Base-by-base conservation (phyloP, 495 filamentous ascomycete species). In the Mytilinidion resinicola region DNA sequence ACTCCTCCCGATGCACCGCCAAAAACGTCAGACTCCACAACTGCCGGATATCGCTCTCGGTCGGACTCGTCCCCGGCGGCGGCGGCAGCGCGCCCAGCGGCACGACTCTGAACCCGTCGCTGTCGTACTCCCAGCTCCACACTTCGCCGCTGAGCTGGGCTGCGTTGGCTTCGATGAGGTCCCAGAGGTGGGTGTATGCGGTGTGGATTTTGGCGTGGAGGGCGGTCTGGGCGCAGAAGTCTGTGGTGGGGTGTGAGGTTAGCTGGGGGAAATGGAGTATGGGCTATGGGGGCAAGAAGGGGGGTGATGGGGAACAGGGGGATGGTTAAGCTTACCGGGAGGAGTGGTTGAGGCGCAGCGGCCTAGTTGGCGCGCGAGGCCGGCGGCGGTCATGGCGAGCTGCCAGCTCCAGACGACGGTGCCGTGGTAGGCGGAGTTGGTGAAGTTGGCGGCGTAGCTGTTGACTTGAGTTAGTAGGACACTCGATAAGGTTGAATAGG, bases 361-460 rank as follows among this genome's bases (percentile, higher is more conserved):
- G 4, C 37, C 62, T 1, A 74, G 59, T 56, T 74, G 70, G 0
- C 63, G 57, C 38, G 64, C 54, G 7, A 87, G 65, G 0, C 84
- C 84, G 20, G 72, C 73, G 0, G 77, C 82, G 79, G 84, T 84
- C 82, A 86, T 85, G 4, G 82, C 80, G 25, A 85, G 70, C 38
- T 77, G 83, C 82, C 83, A 87, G 53, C 75, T 74, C 83, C 84
- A 86, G 8, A 87, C 74, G 0, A 87, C 84, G 0, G 82, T 84
- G 0, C 84, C 84, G 59, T 87, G 84, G 56, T 86, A 87, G 0
- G 80, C 80, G 34, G 71, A 71, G 6, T 73, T 79, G 0, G 79
- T 81, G 55, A 73, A 87, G 55, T 82, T 82, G 4, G 60, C 68
- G 71, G 74, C 66, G 47, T 69, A 69, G 12, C 43, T 55, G 36